Percentiles rank a stretch among this genome's conserved stretches.
phyloP scores from a whole-genome alignment of 2,329 filamentous ascomycete species.

The Arthroderma uncinatum region DNA sequence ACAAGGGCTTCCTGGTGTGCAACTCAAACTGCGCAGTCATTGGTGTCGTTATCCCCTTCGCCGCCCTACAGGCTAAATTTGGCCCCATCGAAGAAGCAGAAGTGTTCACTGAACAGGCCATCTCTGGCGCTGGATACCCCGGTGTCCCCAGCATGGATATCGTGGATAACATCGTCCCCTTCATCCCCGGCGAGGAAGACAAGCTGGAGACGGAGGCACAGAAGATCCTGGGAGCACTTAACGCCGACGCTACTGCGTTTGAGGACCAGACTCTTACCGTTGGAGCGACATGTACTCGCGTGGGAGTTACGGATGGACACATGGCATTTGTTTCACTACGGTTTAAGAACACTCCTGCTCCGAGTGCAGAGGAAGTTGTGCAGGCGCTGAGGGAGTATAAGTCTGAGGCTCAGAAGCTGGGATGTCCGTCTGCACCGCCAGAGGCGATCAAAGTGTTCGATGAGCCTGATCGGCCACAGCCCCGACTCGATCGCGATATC shows the following conservation, averaged over 20 bases:
- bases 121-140: no score
- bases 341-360: slow-evolving; percentile 65
- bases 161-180: slow-evolving; percentile 90
- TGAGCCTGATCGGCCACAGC: slow-evolving; percentile 81
- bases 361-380: slow-evolving; percentile 64
- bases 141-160: slow-evolving; percentile 90
- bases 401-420: slow-evolving; percentile 68
- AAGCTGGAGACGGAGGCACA: slow-evolving; percentile 90
- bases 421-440: slow-evolving; percentile 74
- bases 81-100: no score
- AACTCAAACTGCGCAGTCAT: slow-evolving; percentile 95
- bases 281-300: slow-evolving; percentile 81
- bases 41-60: no score
- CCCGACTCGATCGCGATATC: slow-evolving; percentile 75
- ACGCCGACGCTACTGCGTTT: slow-evolving; percentile 60
- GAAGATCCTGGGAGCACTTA: slow-evolving; percentile 78
- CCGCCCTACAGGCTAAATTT: no score
- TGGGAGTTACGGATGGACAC: slow-evolving; percentile 90
- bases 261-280: slow-evolving; percentile 67
- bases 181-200: slow-evolving; percentile 86
- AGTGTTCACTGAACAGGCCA: no score
- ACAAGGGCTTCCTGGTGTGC: slow-evolving; percentile 87
- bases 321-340: slow-evolving; percentile 83
- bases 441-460: slow-evolving; percentile 81
- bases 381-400: slow-evolving; percentile 69